Evolutionary conservation across 345 rosid genomes (phyloP), one percentile per base, ranked within the genome.

Genomic region (Kandelia obovata): DNA sequence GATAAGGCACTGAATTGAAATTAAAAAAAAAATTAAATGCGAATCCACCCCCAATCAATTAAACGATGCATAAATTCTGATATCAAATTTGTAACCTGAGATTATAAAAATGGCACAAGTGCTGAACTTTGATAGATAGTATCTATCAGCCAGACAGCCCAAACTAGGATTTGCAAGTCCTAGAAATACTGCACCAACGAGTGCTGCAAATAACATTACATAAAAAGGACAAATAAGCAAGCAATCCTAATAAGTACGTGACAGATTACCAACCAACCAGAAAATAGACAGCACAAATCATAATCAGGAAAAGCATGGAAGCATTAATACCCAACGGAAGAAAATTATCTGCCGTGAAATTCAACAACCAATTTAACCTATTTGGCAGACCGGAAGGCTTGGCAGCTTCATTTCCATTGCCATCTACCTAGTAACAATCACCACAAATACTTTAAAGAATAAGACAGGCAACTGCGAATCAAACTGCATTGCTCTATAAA

Each of bases 131-230:
- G 98, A 85, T 57, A 93, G 68, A 76, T 78, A 81, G 73, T 75
- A 89, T 80, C 75, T 88, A 78, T 89, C 87, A 1, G 96, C 98
- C 71, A 93, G 80, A 78, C 97, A 89, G 39, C 98, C 98, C 68
- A 84, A 91, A 72, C 71, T 71, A 31, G 98, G 97, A 77, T 88
- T 89, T 77, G 88, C 96, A 83, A 91, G 87, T 16, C 98, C 98
- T 51, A 86, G 59, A 5, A 79, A 82, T 58, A 93, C 96, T 79
- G 96, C 97, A 69, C 89, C 79, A 17, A 89, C 71, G 76, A 93
- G 96, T 79, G 92, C 98, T 93, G 86, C 64, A 76, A 62, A 73
- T 56, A 9, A 39, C 30, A 53, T 25, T 9, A 6, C 4, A 56
- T 28, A 37, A 16, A 37, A 35, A 62, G 28, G n/a, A 2, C 7